These are phyloP conservation scores for Rugonectria rugulosa DNA, from an alignment of 2,329 filamentous ascomycete species.

Conservation along the genomic window DNA sequence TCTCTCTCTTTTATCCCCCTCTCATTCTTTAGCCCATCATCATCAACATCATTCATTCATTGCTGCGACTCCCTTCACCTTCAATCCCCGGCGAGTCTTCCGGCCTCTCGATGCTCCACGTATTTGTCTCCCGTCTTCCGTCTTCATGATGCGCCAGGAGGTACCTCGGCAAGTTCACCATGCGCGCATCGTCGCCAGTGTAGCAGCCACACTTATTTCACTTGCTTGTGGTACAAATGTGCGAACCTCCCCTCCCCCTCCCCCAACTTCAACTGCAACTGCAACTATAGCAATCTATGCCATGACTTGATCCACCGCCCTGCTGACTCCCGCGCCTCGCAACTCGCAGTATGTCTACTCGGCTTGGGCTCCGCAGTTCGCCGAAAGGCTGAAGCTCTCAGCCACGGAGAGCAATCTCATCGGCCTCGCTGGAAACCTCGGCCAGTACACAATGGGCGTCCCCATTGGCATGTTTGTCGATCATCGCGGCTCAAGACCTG, in stretches of 20 bases:
- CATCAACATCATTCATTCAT: not conserved
- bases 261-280: too few species aligned
- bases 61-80: not conserved
- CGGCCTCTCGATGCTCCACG: conserved; percentile 3
- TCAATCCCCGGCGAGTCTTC: too few species aligned
- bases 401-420: conserved; percentile 95
- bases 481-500: conserved; percentile 77
- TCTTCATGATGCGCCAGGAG: conserved; percentile 35
- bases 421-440: conserved; percentile 83
- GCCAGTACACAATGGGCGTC: conserved; percentile 92
- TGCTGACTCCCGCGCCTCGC: conserved; percentile 1
- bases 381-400: conserved; percentile 82
- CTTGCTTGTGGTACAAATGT: conserved; percentile 95
- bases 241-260: conserved; percentile 40
- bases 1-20: not conserved
- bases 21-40: not conserved
- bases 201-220: conserved; percentile 84
- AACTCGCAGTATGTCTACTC: conserved; percentile 99
- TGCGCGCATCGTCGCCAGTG: conserved; percentile 80
- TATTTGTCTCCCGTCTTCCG: not conserved
- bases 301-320: not conserved
- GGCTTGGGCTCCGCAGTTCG: conserved; percentile 96
- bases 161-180: conserved; percentile 54
- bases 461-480: conserved; percentile 91
- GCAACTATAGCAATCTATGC: too few species aligned